Evolutionary conservation across 306 rosid species (phyloP), one percentile per base, ranked within the genome.

Genomic region (Pyrus betulifolia): DNA sequence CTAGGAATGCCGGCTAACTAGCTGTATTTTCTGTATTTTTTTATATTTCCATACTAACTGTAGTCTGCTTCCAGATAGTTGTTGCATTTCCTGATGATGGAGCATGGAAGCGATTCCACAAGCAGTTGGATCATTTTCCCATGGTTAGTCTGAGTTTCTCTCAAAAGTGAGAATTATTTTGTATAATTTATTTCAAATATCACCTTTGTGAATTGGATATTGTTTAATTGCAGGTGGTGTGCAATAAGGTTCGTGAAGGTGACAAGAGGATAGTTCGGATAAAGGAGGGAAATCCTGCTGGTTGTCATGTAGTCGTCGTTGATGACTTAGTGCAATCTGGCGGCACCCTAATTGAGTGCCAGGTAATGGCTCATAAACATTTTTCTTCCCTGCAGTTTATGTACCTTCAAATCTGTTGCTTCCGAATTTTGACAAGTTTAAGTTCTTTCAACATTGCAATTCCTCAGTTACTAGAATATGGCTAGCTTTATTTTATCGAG

Each of bases 301-400:
- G 96, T 60, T 80, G 71, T 77, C 99, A 95, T 76, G 97, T 95
- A 0, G 99, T 95, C 75, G 91, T 92, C 81, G 97, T 95, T 72
- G 99, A 95, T 79, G 99, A 95, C 90, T 86, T 95, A 85, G 99
- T 95, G 69, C 99, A 95, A 87, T 95, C 99, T 59, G 97, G 99
- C 66, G 89, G 96, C 79, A 95, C 99, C 80, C 86, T 95, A 78
- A 90, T 92, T 42, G 99, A 95, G 83, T 92, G 99, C 79, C 97
- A 89, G 97, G 99, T 92, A 85, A n/a, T 69, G 75, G 33, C 4
- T 18, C 40, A 11, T 67, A 42, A 78, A 59, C 58, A n/a, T 52
- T 8, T 40, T 38, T 25, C 67, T 33, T 27, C 15, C 40, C 19
- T 45, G 52, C 12, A 3, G 51, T 73, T 58, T 42, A 72, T 30